Percentiles rank a stretch among this genome's conserved stretches.
These are phyloP conservation scores for Psilocybe cyanescens DNA, from an alignment of 768 basidiomycete species.

Conservation along the genomic window DNA sequence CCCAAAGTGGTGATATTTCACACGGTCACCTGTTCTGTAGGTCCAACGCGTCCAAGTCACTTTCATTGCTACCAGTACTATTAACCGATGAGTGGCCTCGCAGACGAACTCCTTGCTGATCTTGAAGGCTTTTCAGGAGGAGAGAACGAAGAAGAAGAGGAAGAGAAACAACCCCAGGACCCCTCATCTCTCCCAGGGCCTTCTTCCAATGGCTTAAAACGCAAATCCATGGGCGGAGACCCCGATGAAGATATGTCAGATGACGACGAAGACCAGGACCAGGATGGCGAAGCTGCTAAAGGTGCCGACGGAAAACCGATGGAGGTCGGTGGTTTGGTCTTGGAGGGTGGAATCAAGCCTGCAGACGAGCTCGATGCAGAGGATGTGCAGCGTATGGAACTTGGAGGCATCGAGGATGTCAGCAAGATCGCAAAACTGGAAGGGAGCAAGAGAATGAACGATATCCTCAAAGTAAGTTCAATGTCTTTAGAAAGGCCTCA, in stretches of 20 bases:
- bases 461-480: slow-evolving; percentile 74
- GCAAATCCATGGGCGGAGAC: slow-evolving; percentile 53
- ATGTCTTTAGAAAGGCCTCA: neutral
- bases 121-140: slow-evolving; percentile 85
- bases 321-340: slow-evolving; percentile 63
- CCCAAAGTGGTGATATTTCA: neutral
- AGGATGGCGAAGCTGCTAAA: slow-evolving; percentile 48
- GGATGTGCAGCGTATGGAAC: slow-evolving; percentile 94
- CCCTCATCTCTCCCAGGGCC: slow-evolving; percentile 3
- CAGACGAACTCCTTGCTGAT: slow-evolving; percentile 92
- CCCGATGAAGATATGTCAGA: slow-evolving; percentile 63
- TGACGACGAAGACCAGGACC: slow-evolving; percentile 52
- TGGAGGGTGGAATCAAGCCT: slow-evolving; percentile 87
- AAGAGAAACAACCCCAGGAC: slow-evolving; percentile 31
- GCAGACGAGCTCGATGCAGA: slow-evolving; percentile 96
- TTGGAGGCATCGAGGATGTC: slow-evolving; percentile 85
- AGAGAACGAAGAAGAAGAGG: slow-evolving; percentile 53
- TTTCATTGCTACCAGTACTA: neutral
- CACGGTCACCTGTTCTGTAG: slow-evolving; percentile 6
- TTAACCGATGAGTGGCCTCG: slow-evolving; percentile 72
- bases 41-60: neutral
- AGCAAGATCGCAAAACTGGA: slow-evolving; percentile 87
- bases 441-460: slow-evolving; percentile 84
- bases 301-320: slow-evolving; percentile 44
- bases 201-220: slow-evolving; percentile 50